Percentiles rank a stretch among this genome's conserved stretches.
phyloP scores from a whole-genome alignment of 176 grass and related monocot genomes.

The Carex pumila region DNA sequence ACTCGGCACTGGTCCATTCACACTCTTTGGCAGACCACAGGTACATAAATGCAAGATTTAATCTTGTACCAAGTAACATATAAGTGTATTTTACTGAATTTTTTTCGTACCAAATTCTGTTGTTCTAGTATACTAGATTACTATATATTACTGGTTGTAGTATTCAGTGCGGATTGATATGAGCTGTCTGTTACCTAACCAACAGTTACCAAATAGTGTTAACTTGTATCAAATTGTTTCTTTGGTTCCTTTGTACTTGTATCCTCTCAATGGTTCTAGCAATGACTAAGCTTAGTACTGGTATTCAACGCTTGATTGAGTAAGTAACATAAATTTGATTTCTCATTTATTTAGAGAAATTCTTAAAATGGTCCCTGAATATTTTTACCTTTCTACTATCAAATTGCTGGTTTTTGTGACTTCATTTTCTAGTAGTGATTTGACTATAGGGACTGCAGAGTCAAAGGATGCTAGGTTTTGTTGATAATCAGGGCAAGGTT shows the following conservation, averaged over 20 bases:
- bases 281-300: background rate
- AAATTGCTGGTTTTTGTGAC: background rate
- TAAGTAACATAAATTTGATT: background rate
- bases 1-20: slow-evolving; percentile 33
- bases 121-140: background rate
- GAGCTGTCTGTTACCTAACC: background rate
- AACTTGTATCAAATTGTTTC: background rate
- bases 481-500: background rate
- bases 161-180: background rate
- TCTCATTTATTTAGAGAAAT: background rate
- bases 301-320: background rate
- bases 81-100: background rate
- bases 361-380: background rate
- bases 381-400: background rate
- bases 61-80: background rate
- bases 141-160: background rate
- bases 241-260: background rate
- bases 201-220: background rate
- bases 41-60: background rate
- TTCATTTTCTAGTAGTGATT: background rate
- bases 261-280: background rate
- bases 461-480: background rate
- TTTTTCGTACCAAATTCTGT: background rate
- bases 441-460: background rate
- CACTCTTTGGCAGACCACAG: slow-evolving; percentile 14